phyloP scores from a whole-genome alignment of 495 filamentous ascomycete genomes.

The Neurospora sp. region DNA sequence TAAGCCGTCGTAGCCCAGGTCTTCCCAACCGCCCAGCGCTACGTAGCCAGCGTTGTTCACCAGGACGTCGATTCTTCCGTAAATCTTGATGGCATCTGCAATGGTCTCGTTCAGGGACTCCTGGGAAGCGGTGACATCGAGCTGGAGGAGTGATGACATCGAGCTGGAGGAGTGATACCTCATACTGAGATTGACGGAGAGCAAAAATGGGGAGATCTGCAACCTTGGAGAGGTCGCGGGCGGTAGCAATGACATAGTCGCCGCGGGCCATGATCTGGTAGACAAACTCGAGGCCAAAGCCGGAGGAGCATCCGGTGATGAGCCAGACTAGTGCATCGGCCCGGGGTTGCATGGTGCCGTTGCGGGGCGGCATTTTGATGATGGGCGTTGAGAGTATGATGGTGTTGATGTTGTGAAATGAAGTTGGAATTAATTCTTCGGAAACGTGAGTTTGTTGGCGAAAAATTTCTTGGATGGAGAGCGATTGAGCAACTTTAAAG shows the following conservation, averaged over 20 bases:
- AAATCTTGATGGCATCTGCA: slow-evolving; percentile 20
- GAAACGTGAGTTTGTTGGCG: not conserved
- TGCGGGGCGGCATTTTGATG: not conserved
- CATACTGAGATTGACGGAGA: too few relatives aligned
- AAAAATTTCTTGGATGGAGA: not conserved
- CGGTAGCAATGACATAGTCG: slow-evolving; percentile 47
- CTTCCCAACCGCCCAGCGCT: slow-evolving; percentile 36
- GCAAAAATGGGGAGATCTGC: not conserved
- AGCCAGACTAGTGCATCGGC: slow-evolving; percentile 17
- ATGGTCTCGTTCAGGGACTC: slow-evolving; percentile 29
- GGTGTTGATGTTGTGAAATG: not conserved
- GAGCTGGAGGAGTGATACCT: slow-evolving; percentile 8
- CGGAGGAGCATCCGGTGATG: slow-evolving; percentile 38
- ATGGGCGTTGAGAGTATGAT: not conserved
- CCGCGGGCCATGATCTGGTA: slow-evolving; percentile 36
- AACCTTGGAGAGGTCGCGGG: slow-evolving; percentile 28
- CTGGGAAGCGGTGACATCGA: slow-evolving; percentile 37
- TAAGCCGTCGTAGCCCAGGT: slow-evolving; percentile 24
- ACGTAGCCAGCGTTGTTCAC: slow-evolving; percentile 48
- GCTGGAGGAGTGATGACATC: too few relatives aligned
- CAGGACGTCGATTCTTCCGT: slow-evolving; percentile 40
- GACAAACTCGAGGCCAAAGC: slow-evolving; percentile 33
- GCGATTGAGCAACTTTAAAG: not conserved
- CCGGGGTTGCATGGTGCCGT: not conserved
- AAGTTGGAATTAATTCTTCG: not conserved